Evolutionary conservation across 2,329 filamentous ascomycete species (phyloP).

Genomic region (Apiospora phragmitis): DNA sequence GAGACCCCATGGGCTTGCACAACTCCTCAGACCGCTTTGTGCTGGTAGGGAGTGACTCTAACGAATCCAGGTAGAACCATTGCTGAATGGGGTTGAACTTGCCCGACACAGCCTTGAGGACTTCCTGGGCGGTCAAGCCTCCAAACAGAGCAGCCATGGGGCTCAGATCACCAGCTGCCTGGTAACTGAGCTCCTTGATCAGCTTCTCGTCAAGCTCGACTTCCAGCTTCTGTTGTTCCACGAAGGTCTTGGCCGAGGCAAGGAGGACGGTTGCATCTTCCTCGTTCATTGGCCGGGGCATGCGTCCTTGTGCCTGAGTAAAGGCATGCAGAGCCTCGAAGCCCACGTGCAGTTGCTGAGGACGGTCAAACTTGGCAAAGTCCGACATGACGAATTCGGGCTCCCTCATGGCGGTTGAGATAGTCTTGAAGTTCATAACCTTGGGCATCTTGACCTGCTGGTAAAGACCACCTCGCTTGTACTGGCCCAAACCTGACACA

Average conservation of each 20-base stretch:
- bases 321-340: constrained; percentile 93
- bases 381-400: constrained; percentile 92
- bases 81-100: constrained; percentile 97
- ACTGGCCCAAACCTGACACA: constrained; percentile 82
- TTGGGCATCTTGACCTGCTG: constrained; percentile 99
- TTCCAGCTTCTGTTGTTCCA: constrained; percentile 72
- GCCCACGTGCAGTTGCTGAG: constrained; percentile 86
- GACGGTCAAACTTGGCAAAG: constrained; percentile 96
- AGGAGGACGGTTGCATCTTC: constrained; percentile 79
- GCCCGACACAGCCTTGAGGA: constrained; percentile 94
- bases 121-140: constrained; percentile 89
- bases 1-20: constrained; percentile 80
- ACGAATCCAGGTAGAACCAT: constrained; percentile 95
- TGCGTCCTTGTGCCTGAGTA: constrained; percentile 69
- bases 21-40: constrained; percentile 77
- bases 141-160: constrained; percentile 96
- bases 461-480: constrained; percentile 85
- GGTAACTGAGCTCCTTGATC: constrained; percentile 89
- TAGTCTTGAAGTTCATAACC: constrained; percentile 81
- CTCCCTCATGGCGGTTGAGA: constrained; percentile 76
- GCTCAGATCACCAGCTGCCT: constrained; percentile 86
- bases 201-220: constrained; percentile 90
- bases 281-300: constrained; percentile 82
- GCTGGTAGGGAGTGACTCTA: constrained; percentile 87
- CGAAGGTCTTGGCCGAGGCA: constrained; percentile 72